Evolutionary conservation across 805 yeast species (phyloP).

Genomic region (Lipomyces lipofer): DNA sequence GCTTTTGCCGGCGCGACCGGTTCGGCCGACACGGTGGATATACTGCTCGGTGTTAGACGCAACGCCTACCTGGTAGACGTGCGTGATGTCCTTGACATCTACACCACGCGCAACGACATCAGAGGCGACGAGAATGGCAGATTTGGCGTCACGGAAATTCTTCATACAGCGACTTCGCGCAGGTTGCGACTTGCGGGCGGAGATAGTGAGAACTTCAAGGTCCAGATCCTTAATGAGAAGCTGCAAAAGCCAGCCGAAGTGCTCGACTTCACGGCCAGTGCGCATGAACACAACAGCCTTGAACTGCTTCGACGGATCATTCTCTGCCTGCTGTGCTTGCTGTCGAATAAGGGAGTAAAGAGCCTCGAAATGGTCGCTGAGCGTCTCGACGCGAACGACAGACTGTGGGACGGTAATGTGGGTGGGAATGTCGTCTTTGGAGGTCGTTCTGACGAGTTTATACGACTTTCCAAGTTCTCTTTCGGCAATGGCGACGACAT

Average conservation of each 20-base stretch:
- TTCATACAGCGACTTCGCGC: conserved; percentile 63
- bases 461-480: conserved; percentile 50
- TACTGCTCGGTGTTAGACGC: conserved; percentile 75
- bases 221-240: conserved; percentile 22
- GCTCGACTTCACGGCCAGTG: conserved; percentile 68
- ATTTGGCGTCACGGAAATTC: conserved; percentile 49
- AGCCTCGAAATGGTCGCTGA: conserved; percentile 39
- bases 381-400: conserved; percentile 29
- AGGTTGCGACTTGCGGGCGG: conserved; percentile 73
- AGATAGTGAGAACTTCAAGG: conserved; percentile 43
- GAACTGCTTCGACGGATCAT: conserved; percentile 47
- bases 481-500: conserved; percentile 66
- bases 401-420: conserved; percentile 67
- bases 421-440: conserved; percentile 61
- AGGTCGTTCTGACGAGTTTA: conserved; percentile 64
- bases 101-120: conserved; percentile 97
- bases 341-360: conserved; percentile 74
- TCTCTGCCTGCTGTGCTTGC: conserved; percentile 53
- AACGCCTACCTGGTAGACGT: conserved; percentile 81
- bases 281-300: conserved; percentile 85
- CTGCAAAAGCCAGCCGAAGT: conserved; percentile 49
- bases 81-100: conserved; percentile 86
- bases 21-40: conserved; percentile 92
- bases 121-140: conserved; percentile 73
- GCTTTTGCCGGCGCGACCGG: conserved; percentile 84